Evolutionary conservation across 768 basidiomycete genomes (phyloP), one percentile per base, ranked within the genome.

Genomic region (Auricularia heimuer): DNA sequence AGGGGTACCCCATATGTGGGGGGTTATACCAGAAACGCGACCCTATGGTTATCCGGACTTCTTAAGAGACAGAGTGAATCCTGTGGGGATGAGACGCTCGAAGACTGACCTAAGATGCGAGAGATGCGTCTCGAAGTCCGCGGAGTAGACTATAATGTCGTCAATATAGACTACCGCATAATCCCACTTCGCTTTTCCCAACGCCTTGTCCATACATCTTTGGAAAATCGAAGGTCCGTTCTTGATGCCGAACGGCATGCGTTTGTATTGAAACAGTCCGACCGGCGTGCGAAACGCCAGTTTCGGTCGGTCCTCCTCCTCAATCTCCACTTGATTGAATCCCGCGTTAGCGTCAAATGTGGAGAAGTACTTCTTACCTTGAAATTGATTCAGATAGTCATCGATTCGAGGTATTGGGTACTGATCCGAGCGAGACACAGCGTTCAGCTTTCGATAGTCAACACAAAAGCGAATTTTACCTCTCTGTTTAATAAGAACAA

Each of bases 231-330:
- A 44, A 18, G 44, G 44, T 10, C 44, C 44, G 18, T 77, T 77
- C 0, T 71, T 58, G 2, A 71, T 70, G 0, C 77, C 75, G 61
- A 81, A 81, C 0, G 78, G 79, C 77, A 81, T 79, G 44, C 76
- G 62, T 35, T 65, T 66, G 66, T 80, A 81, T 65, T 81, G 79
- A 36, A 65, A 77, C 0, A 80, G 68, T 7, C 80, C 80, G 36
- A 67, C 61, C 65, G 79, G 80, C 0, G 74, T 74, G 3, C 75
- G 64, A 61, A 81, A 81, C 0, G 77, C 78, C 0, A 75, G 73
- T 51, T 76, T 75, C 29, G 75, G 71, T 14, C 68, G 65, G n/a
- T 72, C 74, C 11, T 74, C 67, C 0, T 71, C 65, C 24, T 29
- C 24, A 29, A 29, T 29, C 24, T 29, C 24, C 24, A 29, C 24